Percentiles rank a stretch among this genome's conserved stretches.
phyloP scores from a whole-genome alignment of 1,139 yeast species.

The Pichia sp. region DNA sequence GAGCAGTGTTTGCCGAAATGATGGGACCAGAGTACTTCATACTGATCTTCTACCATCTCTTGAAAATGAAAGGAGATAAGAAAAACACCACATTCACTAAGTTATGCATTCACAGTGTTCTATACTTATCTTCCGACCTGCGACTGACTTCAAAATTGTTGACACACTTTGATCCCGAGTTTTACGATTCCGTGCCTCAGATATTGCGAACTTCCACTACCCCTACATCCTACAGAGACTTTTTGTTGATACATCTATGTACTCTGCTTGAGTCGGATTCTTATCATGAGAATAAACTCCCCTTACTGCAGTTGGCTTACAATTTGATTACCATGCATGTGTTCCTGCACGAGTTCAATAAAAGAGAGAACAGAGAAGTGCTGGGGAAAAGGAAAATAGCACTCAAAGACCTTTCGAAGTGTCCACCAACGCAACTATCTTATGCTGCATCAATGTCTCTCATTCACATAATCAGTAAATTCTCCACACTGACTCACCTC shows the following conservation, averaged over 20 bases:
- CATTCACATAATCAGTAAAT: slow-evolving; percentile 43
- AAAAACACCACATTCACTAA: slow-evolving; percentile 46
- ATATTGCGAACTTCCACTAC: slow-evolving; percentile 33
- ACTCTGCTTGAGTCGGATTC: slow-evolving; percentile 26
- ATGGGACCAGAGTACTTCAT: slow-evolving; percentile 50
- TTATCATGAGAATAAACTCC: slow-evolving; percentile 13
- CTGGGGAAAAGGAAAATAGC: slow-evolving; percentile 21
- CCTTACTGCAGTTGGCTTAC: slow-evolving; percentile 50
- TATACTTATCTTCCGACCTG: slow-evolving; percentile 52
- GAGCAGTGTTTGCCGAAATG: slow-evolving; percentile 37
- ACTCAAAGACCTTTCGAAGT: slow-evolving; percentile 20
- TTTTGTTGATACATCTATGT: slow-evolving; percentile 47
- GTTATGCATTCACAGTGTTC: slow-evolving; percentile 50
- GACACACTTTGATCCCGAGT: slow-evolving; percentile 34
- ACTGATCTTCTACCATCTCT: slow-evolving; percentile 49
- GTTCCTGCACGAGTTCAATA: slow-evolving; percentile 5
- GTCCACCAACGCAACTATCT: slow-evolving; percentile 41
- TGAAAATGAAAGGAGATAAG: slow-evolving; percentile 37
- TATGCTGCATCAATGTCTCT: slow-evolving; percentile 54
- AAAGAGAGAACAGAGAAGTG: slow-evolving; percentile 6
- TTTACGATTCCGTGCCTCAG: slow-evolving; percentile 43
- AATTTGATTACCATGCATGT: slow-evolving; percentile 47
- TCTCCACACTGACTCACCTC: slow-evolving; percentile 38
- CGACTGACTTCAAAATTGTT: slow-evolving; percentile 34
- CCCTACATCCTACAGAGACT: slow-evolving; percentile 53